Evolutionary conservation across 1,284 basidiomycete species (phyloP).

Genomic region (Ganoderma boninense): DNA sequence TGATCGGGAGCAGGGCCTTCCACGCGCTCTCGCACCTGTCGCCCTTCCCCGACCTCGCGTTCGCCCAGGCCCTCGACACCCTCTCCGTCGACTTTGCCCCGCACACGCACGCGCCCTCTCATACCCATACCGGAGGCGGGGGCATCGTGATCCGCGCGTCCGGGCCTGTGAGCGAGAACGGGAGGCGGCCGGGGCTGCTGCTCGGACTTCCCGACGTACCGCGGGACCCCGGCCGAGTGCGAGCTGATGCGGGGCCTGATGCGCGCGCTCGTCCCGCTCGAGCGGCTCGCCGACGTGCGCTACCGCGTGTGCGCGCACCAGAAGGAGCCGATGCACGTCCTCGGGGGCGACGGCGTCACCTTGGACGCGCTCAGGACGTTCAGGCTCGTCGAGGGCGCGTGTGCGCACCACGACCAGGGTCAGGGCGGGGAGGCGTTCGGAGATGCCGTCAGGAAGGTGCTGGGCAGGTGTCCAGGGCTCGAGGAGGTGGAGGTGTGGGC

Average conservation of each 20-base stretch:
- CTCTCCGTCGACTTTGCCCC: constrained; percentile 21
- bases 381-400: neutral
- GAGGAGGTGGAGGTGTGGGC: constrained; percentile 8
- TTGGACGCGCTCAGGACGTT: constrained; percentile 15
- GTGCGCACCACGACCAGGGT: neutral
- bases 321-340: constrained; percentile 15
- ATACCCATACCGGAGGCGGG: neutral
- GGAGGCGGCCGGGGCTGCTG: constrained; percentile 15
- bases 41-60: constrained; percentile 26
- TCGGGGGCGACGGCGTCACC: neutral
- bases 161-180: neutral
- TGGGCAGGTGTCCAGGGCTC: neutral
- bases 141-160: constrained; percentile 21
- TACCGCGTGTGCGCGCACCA: constrained; percentile 14
- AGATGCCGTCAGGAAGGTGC: neutral
- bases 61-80: constrained; percentile 22
- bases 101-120: neutral
- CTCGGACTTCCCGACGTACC: constrained; percentile 23
- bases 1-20: constrained; percentile 22
- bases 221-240: neutral
- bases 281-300: constrained; percentile 15
- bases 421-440: neutral
- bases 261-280: constrained; percentile 20
- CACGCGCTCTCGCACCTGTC: constrained; percentile 25
- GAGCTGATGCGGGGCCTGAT: constrained; percentile 7